These are phyloP conservation scores for Fusarium haematococcum DNA, from an alignment of 2,329 filamentous ascomycete species.

Conservation along the genomic window DNA sequence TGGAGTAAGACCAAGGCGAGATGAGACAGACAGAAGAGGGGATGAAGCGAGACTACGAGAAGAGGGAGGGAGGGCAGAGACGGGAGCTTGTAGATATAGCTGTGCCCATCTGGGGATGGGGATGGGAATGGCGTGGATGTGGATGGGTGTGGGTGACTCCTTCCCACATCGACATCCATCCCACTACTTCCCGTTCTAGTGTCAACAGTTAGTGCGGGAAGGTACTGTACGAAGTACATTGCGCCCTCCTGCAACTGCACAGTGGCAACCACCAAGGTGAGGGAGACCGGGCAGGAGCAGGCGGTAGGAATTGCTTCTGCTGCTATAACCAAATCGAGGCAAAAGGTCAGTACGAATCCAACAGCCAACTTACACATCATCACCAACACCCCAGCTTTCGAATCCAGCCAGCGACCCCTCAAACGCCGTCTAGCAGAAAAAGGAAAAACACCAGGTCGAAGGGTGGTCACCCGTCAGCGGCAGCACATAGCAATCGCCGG, in stretches of 20 bases:
- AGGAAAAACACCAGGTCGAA: neutral
- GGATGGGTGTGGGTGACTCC: neutral
- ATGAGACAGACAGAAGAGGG: slow-evolving; percentile 11
- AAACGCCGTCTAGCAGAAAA: slow-evolving; percentile 11
- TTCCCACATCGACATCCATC: neutral
- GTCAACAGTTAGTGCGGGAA: slow-evolving; percentile 28
- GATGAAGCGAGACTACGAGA: slow-evolving; percentile 4
- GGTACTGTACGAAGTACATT: slow-evolving; percentile 11
- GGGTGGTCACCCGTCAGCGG: slow-evolving; percentile 1
- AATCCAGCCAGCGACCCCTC: neutral
- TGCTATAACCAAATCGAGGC: slow-evolving; percentile 9
- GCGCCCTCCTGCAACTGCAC: neutral
- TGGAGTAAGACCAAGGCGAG: slow-evolving; percentile 15
- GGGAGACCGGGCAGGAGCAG: neutral
- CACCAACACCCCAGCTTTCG: neutral
- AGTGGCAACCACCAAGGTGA: slow-evolving; percentile 1
- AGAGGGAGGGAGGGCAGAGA: slow-evolving; percentile 22
- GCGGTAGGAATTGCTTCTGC: neutral
- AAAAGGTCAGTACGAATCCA: slow-evolving; percentile 23
- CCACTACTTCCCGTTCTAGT: slow-evolving; percentile 20
- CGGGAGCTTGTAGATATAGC: slow-evolving; percentile 24
- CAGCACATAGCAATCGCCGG: slow-evolving; percentile 9
- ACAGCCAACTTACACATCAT: neutral
- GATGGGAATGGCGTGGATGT: neutral
- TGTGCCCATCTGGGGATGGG: slow-evolving; percentile 4